Percentiles rank a stretch among this genome's conserved stretches.
phyloP scores from a whole-genome alignment of 768 basidiomycete genomes.

The Termitomyces eurrhizus region DNA sequence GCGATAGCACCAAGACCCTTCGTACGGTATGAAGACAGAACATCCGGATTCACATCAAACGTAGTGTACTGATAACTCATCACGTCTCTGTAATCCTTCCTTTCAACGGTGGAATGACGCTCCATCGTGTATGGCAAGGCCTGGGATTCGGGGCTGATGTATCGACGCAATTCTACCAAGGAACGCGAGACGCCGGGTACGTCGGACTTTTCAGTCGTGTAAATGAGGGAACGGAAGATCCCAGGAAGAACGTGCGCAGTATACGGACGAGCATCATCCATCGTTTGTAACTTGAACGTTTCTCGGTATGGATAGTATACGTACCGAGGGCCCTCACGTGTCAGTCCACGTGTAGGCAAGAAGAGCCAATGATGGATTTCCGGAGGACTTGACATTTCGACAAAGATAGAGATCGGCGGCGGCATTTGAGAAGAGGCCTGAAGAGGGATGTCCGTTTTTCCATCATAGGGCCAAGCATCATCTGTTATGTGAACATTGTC shows the following conservation, averaged over 20 bases:
- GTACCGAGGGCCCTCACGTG: slow-evolving; percentile 22
- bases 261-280: slow-evolving; percentile 8
- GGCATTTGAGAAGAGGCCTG: slow-evolving; percentile 24
- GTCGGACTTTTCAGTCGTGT: slow-evolving; percentile 22
- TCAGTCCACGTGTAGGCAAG: slow-evolving; percentile 22
- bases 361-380: slow-evolving; percentile 32
- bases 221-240: slow-evolving; percentile 39
- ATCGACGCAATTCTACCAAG: slow-evolving; percentile 28
- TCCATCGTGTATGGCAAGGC: background rate
- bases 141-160: slow-evolving; percentile 30
- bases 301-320: slow-evolving; percentile 19
- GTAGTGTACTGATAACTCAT: slow-evolving; percentile 15
- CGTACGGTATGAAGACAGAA: slow-evolving; percentile 13
- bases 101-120: slow-evolving; percentile 12
- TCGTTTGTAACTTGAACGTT: slow-evolving; percentile 13
- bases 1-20: slow-evolving; percentile 43
- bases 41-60: slow-evolving; percentile 9
- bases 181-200: background rate
- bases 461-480: slow-evolving; percentile 26
- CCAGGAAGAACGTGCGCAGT: slow-evolving; percentile 37
- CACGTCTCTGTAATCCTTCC: slow-evolving; percentile 18
- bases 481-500: slow-evolving; percentile 37
- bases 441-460: slow-evolving; percentile 25
- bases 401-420: slow-evolving; percentile 38
- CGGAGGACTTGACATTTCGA: slow-evolving; percentile 24